phyloP scores from a whole-genome alignment of 257 asterid species.

The Knoxia roxburghii region DNA sequence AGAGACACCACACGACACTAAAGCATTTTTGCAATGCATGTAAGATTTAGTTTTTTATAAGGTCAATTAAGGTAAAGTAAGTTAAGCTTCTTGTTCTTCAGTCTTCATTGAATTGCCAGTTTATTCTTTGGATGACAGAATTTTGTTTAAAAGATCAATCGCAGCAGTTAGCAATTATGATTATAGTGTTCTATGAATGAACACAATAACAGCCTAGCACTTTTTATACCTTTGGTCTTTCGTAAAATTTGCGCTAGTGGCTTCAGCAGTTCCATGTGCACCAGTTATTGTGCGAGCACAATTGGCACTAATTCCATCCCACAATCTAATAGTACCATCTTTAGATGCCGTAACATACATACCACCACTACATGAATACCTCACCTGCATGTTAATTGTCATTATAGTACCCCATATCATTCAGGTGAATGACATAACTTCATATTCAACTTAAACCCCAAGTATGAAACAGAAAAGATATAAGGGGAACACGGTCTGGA shows the following conservation, averaged over 20 bases:
- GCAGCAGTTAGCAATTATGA: neutral
- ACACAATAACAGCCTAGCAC: neutral
- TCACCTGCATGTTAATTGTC: slow-evolving; percentile 38
- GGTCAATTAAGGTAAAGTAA: neutral
- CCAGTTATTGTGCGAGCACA: slow-evolving; percentile 60
- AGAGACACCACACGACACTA: neutral
- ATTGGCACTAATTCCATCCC: slow-evolving; percentile 80
- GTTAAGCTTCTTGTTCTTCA: neutral
- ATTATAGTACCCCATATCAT: neutral
- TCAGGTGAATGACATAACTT: neutral
- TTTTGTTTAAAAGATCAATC: neutral
- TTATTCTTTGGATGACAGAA: neutral
- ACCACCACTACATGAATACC: slow-evolving; percentile 69
- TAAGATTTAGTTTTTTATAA: no score
- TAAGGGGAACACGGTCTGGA: neutral
- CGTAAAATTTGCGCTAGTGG: slow-evolving; percentile 66
- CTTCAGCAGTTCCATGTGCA: slow-evolving; percentile 81
- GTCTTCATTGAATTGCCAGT: slow-evolving; percentile 1
- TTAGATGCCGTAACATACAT: slow-evolving; percentile 87
- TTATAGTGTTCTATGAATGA: neutral
- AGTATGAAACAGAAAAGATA: neutral
- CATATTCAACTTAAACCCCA: neutral
- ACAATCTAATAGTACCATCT: slow-evolving; percentile 68
- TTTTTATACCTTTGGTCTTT: slow-evolving; percentile 60
- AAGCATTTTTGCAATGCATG: no score